Base-by-base conservation (phyloP, 495 filamentous ascomycete species). In the Oidiodendron maius region DNA sequence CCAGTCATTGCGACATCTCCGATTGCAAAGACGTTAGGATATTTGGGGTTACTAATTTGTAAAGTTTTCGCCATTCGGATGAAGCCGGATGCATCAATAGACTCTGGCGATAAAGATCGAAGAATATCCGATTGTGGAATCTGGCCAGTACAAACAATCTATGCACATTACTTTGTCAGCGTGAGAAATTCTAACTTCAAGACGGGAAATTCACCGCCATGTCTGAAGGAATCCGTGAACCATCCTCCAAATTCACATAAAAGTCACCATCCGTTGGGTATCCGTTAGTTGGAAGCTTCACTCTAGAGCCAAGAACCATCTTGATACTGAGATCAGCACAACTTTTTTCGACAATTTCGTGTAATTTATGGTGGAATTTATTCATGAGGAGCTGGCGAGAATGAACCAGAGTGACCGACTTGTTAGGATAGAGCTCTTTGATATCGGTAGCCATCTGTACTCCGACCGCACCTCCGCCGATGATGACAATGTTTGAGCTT, bases 1-100 rank as follows among this genome's bases (percentile, higher is more conserved):
- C 72, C 71, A 1, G 77, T 78, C 37, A 78, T 73, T 4, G 79
- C 78, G 18, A 84, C 80, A 52, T 84, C 81, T 1, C 81, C 81
- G 10, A 80, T 67, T 0, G 71, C 76, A 48, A 78, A 84, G 2
- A 84, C 54, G 20, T 61, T 37, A 20, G 44, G 47, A 46, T 17
- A 10, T 20, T 18, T 17, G 4, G 23, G 11, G 54, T 77, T 71
- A 1, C 59, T 44, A 37, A 84, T 66, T 54, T 83, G 81, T 55
- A 84, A 61, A 0, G 78, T 84, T 0, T 72, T 69, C 24, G 70
- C 61, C 35, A 81, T 71, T 6, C 69, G 69, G 55, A 83, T 72
- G 38, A 68, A 68, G 6, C 71, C 67, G 44, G 70, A 73, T n/a
- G 67, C 55, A 60, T 67, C 71, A 9, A 83, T 67, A 1, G 69